These are phyloP conservation scores for Penicillium cosmopolitanum DNA, from an alignment of 495 filamentous ascomycete genomes.

Conservation along the genomic window DNA sequence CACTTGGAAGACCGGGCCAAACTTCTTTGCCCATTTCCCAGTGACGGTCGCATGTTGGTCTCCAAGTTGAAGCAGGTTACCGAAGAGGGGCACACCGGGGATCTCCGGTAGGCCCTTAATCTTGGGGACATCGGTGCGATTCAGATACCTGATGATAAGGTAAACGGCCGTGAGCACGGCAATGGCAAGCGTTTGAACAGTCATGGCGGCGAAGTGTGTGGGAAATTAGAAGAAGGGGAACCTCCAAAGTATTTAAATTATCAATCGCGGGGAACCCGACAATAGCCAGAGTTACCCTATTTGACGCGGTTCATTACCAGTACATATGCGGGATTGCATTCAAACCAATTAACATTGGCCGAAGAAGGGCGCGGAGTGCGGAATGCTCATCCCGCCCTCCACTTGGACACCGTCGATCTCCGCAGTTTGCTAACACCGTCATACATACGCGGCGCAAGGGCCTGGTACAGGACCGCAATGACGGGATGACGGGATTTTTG, in stretches of 20 bases:
- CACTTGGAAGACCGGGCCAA: constrained; percentile 69
- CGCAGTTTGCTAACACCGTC: too few species aligned
- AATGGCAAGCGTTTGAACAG: constrained; percentile 47
- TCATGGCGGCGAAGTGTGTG: constrained; percentile 32
- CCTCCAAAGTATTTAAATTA: neutral
- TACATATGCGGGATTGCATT: neutral
- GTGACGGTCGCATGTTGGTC: constrained; percentile 57
- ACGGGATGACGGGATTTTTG: too few species aligned
- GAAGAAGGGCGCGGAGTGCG: constrained; percentile 1
- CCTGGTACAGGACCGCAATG: too few species aligned
- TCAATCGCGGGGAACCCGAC: neutral
- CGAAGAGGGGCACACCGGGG: constrained; percentile 65
- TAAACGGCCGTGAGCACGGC: constrained; percentile 49
- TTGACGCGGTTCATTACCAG: neutral
- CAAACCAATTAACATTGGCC: constrained; percentile 4
- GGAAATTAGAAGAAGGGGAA: neutral
- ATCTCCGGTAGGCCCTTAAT: constrained; percentile 67
- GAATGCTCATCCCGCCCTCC: constrained; percentile 11
- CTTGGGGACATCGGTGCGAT: constrained; percentile 61
- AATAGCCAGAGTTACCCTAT: neutral
- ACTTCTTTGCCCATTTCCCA: constrained; percentile 60
- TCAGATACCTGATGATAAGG: constrained; percentile 57
- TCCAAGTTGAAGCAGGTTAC: constrained; percentile 63
- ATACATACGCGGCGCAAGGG: too few species aligned
- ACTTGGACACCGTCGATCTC: neutral